Evolutionary conservation across 257 asterid species (phyloP), one percentile per base, ranked within the genome.

Genomic region (Penstemon eatonii): DNA sequence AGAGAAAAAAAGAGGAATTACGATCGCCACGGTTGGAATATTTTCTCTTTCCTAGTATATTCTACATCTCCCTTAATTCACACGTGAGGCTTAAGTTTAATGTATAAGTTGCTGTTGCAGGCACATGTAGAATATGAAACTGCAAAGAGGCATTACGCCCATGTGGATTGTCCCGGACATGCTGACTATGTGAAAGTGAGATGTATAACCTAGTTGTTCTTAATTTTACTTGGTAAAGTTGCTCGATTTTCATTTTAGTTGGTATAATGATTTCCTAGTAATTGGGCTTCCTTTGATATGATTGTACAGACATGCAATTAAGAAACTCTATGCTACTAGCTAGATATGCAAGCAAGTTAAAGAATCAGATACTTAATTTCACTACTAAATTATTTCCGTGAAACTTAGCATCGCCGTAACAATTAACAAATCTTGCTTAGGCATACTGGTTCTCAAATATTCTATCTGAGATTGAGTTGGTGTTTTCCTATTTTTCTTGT

Each of bases 71-170:
- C 61, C 25, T 8, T 42, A 25, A 8, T 65, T 42, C 3, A 33
- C 47, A 36, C 25, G 11, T 11, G 3, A 5, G 44, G 44, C 11
- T 9, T 43, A 39, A 40, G 64, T 19, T 45, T 66, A 41, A 67
- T 65, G 73, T 67, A 65, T 71, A 10, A 74, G 46, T 33, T 78
- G 51, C 67, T 77, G 50, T 77, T 77, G 79, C 84, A 93, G 98
- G 95, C 98, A 33, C 98, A 93, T 63, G 98, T 93, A 12, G 98
- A 93, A 63, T 93, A 93, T 36, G 98, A 93, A 79, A 93, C 98
- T 36, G 73, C 78, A 10, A 93, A 93, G 81, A 82, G 98, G 52
- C 98, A 93, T 77, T 93, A 92, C 75, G 97, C 98, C 46, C 98
- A 92, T 54, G 98, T 92, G 4, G 98, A 92, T 72, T 92, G 98